Conservation (phyloP, 2,329 filamentous ascomycete species). For the Alternaria atra region DNA sequence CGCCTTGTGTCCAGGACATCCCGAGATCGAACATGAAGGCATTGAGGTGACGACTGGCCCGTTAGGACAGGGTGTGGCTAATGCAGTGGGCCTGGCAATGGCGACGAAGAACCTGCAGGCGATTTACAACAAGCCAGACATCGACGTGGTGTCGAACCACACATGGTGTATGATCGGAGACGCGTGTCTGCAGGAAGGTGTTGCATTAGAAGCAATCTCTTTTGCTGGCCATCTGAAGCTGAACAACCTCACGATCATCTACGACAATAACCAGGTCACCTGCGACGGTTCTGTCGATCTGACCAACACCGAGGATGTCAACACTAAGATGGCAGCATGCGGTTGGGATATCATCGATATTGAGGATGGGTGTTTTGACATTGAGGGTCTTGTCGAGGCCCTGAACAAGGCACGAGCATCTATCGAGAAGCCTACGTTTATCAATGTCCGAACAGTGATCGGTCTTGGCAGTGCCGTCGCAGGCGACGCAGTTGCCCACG, state of each 20-base stretch:
- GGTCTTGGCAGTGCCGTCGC: conserved; percentile 64
- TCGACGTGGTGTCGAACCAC: conserved; percentile 60
- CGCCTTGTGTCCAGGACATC: conserved; percentile 63
- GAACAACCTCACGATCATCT: conserved; percentile 66
- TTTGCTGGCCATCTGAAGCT: conserved; percentile 65
- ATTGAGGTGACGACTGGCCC: conserved; percentile 69
- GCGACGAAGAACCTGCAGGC: conserved; percentile 67
- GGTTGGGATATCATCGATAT: conserved; percentile 67
- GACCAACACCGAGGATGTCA: conserved; percentile 64
- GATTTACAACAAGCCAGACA: conserved; percentile 63
- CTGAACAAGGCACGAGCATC: conserved; percentile 56
- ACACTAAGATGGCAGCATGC: conserved; percentile 65
- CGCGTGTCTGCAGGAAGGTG: conserved; percentile 68
- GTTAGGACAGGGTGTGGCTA: conserved; percentile 67
- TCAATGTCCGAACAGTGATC: conserved; percentile 67
- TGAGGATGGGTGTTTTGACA: conserved; percentile 62
- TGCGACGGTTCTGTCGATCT: conserved; percentile 66
- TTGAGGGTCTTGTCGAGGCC: conserved; percentile 59
- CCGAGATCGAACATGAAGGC: conserved; percentile 66
- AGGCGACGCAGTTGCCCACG: conserved; percentile 64
- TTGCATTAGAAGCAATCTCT: conserved; percentile 65
- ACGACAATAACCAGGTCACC: conserved; percentile 69
- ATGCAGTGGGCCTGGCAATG: conserved; percentile 62
- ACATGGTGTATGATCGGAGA: conserved; percentile 66
- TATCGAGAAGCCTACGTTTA: conserved; percentile 63